Evolutionary conservation across 768 basidiomycete genomes (phyloP).

Genomic region (Mycena leptocephala): DNA sequence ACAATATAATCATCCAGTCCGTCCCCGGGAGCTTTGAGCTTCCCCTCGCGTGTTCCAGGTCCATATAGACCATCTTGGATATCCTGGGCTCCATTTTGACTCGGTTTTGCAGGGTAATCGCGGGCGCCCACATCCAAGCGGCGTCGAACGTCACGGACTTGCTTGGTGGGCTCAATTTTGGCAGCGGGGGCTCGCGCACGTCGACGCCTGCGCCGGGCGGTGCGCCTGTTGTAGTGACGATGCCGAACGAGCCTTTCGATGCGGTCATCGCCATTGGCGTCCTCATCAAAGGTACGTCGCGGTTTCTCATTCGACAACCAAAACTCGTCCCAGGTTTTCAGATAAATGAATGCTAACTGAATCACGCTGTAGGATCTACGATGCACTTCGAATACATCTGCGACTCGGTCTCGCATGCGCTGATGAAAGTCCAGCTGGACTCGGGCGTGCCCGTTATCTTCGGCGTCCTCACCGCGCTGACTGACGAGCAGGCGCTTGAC

Average conservation of each 20-base stretch:
- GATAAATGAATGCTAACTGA: neutral
- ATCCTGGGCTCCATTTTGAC: conserved; percentile 1
- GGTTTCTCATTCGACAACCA: neutral
- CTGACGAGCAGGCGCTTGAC: conserved; percentile 95
- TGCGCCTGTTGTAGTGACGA: conserved; percentile 37
- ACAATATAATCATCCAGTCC: conserved; percentile 91
- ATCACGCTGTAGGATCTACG: conserved; percentile 67
- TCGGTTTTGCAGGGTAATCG: conserved; percentile 77
- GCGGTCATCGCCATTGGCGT: conserved; percentile 98
- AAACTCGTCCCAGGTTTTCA: too few species aligned
- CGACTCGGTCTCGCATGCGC: conserved; percentile 92
- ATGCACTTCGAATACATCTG: conserved; percentile 99
- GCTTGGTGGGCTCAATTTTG: conserved; percentile 74
- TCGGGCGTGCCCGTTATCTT: conserved; percentile 96
- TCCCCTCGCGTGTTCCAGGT: conserved; percentile 91
- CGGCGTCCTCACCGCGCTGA: conserved; percentile 94
- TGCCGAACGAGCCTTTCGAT: conserved; percentile 83
- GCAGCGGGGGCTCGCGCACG: conserved; percentile 61
- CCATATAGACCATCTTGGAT: conserved; percentile 45
- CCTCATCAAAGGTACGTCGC: conserved; percentile 85
- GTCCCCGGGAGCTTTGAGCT: conserved; percentile 98
- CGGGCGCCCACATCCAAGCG: conserved; percentile 88
- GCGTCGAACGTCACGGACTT: conserved; percentile 87
- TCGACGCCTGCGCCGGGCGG: conserved; percentile 66
- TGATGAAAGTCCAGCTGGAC: conserved; percentile 97